Evolutionary conservation across 2,329 filamentous ascomycete species (phyloP).

Genomic region (Endoconidiophora laricicola): DNA sequence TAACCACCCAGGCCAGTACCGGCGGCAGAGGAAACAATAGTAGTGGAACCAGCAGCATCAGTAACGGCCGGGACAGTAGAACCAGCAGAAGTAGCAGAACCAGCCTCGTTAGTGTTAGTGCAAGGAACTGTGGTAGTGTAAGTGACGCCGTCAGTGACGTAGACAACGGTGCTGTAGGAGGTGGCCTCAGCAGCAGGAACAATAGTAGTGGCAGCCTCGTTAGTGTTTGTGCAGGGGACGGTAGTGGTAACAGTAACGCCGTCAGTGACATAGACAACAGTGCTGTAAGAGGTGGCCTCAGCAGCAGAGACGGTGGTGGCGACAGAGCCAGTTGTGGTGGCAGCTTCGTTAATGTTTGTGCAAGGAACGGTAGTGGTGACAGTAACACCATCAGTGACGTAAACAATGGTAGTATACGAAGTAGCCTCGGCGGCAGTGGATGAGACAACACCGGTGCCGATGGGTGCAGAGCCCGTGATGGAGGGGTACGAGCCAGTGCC

Average conservation of each 20-base stretch:
- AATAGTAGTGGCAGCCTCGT: background rate
- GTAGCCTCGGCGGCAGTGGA: background rate
- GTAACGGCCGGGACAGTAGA: background rate
- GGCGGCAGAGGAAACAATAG: background rate
- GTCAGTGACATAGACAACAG: conserved; percentile 1
- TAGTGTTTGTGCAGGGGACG: conserved; percentile 2
- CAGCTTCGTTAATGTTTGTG: background rate
- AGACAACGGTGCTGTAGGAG: background rate
- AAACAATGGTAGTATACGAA: background rate
- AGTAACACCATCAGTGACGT: background rate
- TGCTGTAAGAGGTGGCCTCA: background rate
- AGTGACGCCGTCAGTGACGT: background rate
- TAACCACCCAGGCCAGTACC: background rate
- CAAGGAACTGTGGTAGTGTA: conserved; percentile 1
- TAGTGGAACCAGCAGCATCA: background rate
- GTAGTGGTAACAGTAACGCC: conserved; percentile 4
- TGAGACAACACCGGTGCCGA: background rate
- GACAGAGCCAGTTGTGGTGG: background rate
- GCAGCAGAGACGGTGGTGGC: background rate
- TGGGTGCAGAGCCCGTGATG: background rate
- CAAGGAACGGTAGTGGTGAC: conserved; percentile 4
- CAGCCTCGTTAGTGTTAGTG: background rate
- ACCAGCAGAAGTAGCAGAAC: background rate
- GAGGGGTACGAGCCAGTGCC: background rate
- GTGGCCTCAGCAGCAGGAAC: conserved; percentile 1